Evolutionary conservation across 2,329 filamentous ascomycete species (phyloP).

Genomic region (Penicillium sp.): DNA sequence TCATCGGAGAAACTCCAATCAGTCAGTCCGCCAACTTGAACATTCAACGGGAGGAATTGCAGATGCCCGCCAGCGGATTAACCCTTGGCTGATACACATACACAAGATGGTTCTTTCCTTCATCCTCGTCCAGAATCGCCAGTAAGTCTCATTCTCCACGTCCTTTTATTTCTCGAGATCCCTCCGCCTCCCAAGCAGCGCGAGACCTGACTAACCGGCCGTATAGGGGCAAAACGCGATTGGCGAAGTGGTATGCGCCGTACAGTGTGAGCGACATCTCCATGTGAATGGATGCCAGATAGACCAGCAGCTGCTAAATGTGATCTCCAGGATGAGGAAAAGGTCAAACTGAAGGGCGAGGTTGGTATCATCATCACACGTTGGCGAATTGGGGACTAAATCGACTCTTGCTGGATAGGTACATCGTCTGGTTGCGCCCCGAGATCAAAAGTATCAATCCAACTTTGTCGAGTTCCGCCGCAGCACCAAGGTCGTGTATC

Average conservation of each 20-base stretch:
- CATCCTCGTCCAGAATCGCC: slow-evolving; percentile 82
- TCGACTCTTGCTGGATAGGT: slow-evolving; percentile 50
- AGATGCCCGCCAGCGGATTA: slow-evolving; percentile 16
- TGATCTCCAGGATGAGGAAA: slow-evolving; percentile 72
- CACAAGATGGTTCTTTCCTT: slow-evolving; percentile 65
- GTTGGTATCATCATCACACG: slow-evolving; percentile 42
- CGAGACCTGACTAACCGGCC: slow-evolving; percentile 16
- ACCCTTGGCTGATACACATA: slow-evolving; percentile 1
- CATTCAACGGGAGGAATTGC: slow-evolving; percentile 9
- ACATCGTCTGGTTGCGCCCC: slow-evolving; percentile 92
- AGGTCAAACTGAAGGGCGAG: slow-evolving; percentile 98
- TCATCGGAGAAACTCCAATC: slow-evolving; percentile 19
- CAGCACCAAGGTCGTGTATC: slow-evolving; percentile 87
- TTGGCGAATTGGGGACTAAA: slow-evolving; percentile 3
- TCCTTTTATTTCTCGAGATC: no score
- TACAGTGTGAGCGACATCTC: slow-evolving; percentile 59
- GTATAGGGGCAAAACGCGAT: slow-evolving; percentile 85
- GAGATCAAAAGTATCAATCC: slow-evolving; percentile 98
- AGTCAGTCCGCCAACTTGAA: slow-evolving; percentile 5
- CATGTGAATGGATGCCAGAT: neutral
- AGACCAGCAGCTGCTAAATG: slow-evolving; percentile 12
- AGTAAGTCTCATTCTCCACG: slow-evolving; percentile 47
- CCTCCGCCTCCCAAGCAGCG: no score
- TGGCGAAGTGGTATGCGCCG: slow-evolving; percentile 98
- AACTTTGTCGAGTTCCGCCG: slow-evolving; percentile 85